A percentile compares a stretch with the other conserved stretches of the same genome.
Conservation (phyloP, 768 basidiomycete species). For the Galerina marginata region DNA sequence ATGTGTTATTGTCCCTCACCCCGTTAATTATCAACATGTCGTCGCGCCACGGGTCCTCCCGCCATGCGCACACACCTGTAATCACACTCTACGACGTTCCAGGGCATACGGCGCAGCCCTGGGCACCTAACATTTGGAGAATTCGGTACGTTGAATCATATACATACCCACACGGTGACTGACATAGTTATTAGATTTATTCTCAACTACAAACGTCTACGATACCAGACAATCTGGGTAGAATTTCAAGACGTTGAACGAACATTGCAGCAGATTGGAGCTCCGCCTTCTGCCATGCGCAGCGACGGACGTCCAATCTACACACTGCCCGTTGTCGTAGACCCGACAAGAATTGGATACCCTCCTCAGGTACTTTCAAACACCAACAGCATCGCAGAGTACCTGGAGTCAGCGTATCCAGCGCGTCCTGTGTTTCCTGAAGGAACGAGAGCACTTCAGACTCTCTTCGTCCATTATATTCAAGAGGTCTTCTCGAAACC, state of each 20-base stretch:
- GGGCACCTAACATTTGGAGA: slow-evolving; percentile 80
- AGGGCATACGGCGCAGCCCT: slow-evolving; percentile 65
- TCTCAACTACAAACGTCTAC: slow-evolving; percentile 78
- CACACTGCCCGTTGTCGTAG: slow-evolving; percentile 72
- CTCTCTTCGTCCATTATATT: slow-evolving; percentile 72
- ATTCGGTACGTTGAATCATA: slow-evolving; percentile 50
- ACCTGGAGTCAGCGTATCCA: slow-evolving; percentile 71
- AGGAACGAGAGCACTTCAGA: slow-evolving; percentile 70
- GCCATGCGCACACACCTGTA: slow-evolving; percentile 39
- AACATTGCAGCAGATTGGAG: slow-evolving; percentile 61
- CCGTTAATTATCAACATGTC: slow-evolving; percentile 21
- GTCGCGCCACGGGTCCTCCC: slow-evolving; percentile 25
- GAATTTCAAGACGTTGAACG: slow-evolving; percentile 72
- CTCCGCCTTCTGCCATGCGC: slow-evolving; percentile 57
- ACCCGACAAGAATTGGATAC: slow-evolving; percentile 51
- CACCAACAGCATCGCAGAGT: slow-evolving; percentile 68
- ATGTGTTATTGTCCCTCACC: slow-evolving; percentile 7
- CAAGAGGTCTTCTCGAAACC: slow-evolving; percentile 70
- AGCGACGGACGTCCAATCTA: slow-evolving; percentile 67
- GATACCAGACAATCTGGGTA: slow-evolving; percentile 72
- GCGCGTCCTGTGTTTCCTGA: slow-evolving; percentile 75
- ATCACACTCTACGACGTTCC: slow-evolving; percentile 74
- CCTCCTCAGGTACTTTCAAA: slow-evolving; percentile 62
- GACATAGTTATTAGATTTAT: slow-evolving; percentile 53
- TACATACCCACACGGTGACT: slow-evolving; percentile 2